phyloP scores from a whole-genome alignment of 768 basidiomycete genomes.

The Mycena metata region DNA sequence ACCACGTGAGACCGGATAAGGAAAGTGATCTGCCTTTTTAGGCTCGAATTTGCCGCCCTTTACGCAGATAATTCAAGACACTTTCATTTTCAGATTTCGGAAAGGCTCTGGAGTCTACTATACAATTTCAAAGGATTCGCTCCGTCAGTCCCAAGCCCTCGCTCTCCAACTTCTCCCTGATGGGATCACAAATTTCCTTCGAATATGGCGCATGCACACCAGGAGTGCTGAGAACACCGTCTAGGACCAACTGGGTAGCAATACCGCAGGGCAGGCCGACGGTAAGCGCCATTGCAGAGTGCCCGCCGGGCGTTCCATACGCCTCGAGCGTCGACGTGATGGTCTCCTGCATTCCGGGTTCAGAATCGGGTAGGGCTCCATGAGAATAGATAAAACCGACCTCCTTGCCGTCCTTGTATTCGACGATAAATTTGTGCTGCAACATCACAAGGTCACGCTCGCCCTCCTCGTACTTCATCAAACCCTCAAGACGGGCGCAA shows the following conservation, averaged over 20 bases:
- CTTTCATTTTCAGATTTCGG: too few relatives aligned
- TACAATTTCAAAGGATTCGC: conserved; percentile 64
- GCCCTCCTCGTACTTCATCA: conserved; percentile 92
- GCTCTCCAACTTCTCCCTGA: conserved; percentile 74
- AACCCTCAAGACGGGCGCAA: conserved; percentile 87
- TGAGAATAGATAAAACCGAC: conserved; percentile 51
- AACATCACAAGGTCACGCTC: conserved; percentile 98
- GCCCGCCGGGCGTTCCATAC: conserved; percentile 84
- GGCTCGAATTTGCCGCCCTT: too few relatives aligned
- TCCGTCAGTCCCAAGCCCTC: conserved; percentile 85
- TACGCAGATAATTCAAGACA: too few relatives aligned
- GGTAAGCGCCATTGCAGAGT: conserved; percentile 92
- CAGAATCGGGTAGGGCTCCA: conserved; percentile 18
- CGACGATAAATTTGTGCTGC: conserved; percentile 97
- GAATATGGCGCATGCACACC: conserved; percentile 92
- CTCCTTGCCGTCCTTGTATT: conserved; percentile 86
- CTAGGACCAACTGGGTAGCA: conserved; percentile 91
- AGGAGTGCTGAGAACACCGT: conserved; percentile 81
- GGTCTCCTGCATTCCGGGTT: conserved; percentile 66
- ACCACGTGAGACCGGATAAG: conserved; percentile 11
- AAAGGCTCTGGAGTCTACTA: background rate
- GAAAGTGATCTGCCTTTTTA: conserved; percentile 12
- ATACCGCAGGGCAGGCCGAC: conserved; percentile 97
- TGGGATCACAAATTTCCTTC: conserved; percentile 85
- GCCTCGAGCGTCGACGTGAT: conserved; percentile 92